Evolutionary conservation across 129 eudicot species (phyloP).

Genomic region (Arctium minus): DNA sequence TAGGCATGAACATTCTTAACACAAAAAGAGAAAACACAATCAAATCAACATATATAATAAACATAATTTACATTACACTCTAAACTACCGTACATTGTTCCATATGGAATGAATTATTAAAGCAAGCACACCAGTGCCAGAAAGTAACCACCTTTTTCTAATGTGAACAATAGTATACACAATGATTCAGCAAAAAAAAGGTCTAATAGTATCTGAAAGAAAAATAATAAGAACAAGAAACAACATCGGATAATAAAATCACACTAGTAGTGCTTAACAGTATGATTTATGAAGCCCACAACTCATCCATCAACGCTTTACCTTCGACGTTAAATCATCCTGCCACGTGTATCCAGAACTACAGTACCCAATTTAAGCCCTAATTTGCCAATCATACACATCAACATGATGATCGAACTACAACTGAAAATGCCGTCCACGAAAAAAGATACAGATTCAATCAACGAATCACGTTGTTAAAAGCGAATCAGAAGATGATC

Average conservation of each 20-base stretch:
- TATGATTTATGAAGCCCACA: not conserved
- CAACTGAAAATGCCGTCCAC: slow-evolving; percentile 22
- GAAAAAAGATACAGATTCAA: slow-evolving; percentile 5
- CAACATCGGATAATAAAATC: not conserved
- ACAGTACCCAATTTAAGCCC: slow-evolving; percentile 24
- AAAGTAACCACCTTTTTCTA: not conserved
- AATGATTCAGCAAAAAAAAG: not conserved
- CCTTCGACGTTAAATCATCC: slow-evolving; percentile 15
- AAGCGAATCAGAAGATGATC: not conserved
- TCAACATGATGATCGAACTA: slow-evolving; percentile 18
- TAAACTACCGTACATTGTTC: not conserved
- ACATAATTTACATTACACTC: not conserved
- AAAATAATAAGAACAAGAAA: not conserved
- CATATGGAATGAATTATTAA: not conserved
- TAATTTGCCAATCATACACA: slow-evolving; percentile 22
- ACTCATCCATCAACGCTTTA: slow-evolving; percentile 19
- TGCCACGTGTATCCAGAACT: slow-evolving; percentile 14
- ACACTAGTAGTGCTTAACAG: not conserved
- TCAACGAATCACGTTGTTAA: not conserved
- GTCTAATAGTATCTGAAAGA: not conserved
- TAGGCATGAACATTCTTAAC: not conserved
- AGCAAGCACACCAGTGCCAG: not conserved
- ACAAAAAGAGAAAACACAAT: not conserved
- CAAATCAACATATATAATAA: not conserved
- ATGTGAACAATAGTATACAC: not conserved